Percentiles rank a stretch among this genome's conserved stretches.
These are phyloP conservation scores for Verticillium isaacii DNA, from an alignment of 2,329 filamentous ascomycete species.

Conservation along the genomic window DNA sequence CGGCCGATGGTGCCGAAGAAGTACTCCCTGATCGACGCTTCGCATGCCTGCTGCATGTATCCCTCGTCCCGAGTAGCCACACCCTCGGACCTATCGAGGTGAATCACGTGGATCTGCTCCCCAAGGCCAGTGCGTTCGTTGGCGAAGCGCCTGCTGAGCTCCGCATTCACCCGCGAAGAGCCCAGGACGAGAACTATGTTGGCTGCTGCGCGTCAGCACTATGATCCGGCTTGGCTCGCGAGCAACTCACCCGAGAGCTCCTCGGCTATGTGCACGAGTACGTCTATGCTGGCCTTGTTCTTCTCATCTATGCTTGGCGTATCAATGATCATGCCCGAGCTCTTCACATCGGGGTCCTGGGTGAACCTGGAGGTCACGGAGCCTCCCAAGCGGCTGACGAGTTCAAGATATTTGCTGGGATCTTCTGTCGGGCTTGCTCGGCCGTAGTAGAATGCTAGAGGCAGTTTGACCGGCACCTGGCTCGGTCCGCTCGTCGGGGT, in stretches of 20 bases:
- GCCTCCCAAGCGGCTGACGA: slow-evolving; percentile 73
- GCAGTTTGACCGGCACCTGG: slow-evolving; percentile 83
- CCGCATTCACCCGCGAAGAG: slow-evolving; percentile 68
- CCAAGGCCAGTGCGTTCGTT: slow-evolving; percentile 50
- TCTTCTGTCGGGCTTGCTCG: slow-evolving; percentile 69
- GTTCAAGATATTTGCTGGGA: slow-evolving; percentile 63
- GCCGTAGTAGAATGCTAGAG: slow-evolving; percentile 86
- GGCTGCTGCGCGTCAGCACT: slow-evolving; percentile 48
- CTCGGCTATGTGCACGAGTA: slow-evolving; percentile 69
- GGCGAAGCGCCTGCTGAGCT: slow-evolving; percentile 67
- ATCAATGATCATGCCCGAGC: slow-evolving; percentile 81
- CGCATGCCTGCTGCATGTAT: slow-evolving; percentile 69
- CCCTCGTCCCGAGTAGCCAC: slow-evolving; percentile 70
- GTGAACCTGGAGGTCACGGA: slow-evolving; percentile 72
- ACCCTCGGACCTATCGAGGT: slow-evolving; percentile 79
- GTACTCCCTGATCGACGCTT: slow-evolving; percentile 81
- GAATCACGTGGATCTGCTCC: slow-evolving; percentile 70
- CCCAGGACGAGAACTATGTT: slow-evolving; percentile 81
- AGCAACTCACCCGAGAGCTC: slow-evolving; percentile 43
- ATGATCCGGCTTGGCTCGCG: not conserved
- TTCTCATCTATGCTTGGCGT: slow-evolving; percentile 66
- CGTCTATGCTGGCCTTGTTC: slow-evolving; percentile 65
- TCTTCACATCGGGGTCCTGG: slow-evolving; percentile 67
- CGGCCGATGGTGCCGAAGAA: slow-evolving; percentile 82
- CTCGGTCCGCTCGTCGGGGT: slow-evolving; percentile 89